Evolutionary conservation across 257 asterid species (phyloP).

Genomic region (Solanum rostratum): DNA sequence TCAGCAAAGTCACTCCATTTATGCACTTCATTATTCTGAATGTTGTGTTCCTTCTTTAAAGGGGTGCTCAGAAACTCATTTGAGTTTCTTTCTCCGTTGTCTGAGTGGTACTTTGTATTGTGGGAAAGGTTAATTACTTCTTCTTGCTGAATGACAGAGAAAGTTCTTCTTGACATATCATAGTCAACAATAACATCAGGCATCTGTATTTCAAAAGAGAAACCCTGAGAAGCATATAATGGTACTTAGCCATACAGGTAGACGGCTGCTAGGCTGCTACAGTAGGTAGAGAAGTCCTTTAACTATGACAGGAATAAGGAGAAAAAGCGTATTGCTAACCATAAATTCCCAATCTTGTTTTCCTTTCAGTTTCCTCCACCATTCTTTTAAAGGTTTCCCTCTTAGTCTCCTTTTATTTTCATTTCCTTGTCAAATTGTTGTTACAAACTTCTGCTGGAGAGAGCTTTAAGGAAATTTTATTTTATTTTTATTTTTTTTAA

Average conservation of each 20-base stretch:
- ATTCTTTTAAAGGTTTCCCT: background rate
- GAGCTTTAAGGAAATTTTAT: background rate
- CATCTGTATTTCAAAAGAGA: constrained; percentile 36
- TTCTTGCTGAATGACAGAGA: constrained; percentile 63
- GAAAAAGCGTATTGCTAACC: background rate
- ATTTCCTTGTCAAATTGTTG: background rate
- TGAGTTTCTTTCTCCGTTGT: background rate
- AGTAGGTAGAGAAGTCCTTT: background rate
- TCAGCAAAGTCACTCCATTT: constrained; percentile 40
- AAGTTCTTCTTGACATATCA: constrained; percentile 54
- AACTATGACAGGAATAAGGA: background rate
- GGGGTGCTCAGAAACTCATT: constrained; percentile 7
- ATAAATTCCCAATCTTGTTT: background rate
- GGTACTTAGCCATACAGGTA: background rate
- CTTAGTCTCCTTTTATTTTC: background rate
- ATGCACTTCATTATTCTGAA: constrained; percentile 9
- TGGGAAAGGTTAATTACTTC: constrained; percentile 31
- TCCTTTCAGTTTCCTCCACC: background rate
- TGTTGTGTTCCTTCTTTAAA: constrained; percentile 9
- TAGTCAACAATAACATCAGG: constrained; percentile 89
- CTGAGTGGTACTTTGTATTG: background rate
- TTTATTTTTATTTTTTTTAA: no score
- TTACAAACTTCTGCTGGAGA: background rate
- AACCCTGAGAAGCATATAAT: background rate
- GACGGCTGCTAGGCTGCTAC: background rate